phyloP scores from a whole-genome alignment of 164 flowering plant species.

The Taxillus chinensis region DNA sequence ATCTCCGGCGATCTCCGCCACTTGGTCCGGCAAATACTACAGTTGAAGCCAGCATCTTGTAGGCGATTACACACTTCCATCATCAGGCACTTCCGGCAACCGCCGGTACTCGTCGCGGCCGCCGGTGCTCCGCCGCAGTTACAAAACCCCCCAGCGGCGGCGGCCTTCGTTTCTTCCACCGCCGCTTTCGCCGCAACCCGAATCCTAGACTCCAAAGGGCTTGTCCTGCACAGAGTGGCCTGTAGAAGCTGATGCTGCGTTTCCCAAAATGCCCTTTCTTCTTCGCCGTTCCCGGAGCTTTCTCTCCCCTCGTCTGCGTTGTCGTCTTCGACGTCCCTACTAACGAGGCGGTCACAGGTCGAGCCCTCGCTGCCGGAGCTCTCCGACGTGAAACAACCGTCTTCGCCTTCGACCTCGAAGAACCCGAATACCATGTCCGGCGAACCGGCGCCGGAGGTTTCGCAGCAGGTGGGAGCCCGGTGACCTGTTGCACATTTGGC shows the following conservation, averaged over 20 bases:
- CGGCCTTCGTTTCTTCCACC: conserved; percentile 25
- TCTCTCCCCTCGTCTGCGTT: conserved; percentile 20
- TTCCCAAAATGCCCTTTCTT: conserved; percentile 42
- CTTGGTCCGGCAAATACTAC: conserved; percentile 64
- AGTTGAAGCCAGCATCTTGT: conserved; percentile 37
- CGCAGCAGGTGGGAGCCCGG: background rate
- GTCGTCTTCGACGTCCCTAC: background rate
- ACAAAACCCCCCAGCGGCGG: conserved; percentile 34
- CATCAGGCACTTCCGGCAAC: conserved; percentile 56
- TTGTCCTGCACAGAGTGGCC: conserved; percentile 40
- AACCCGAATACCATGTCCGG: conserved; percentile 43
- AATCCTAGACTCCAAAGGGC: conserved; percentile 49
- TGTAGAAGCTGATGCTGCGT: conserved; percentile 33
- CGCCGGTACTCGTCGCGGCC: conserved; percentile 14
- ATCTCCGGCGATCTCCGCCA: conserved; percentile 64
- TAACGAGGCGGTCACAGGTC: background rate
- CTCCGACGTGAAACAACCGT: conserved; percentile 7
- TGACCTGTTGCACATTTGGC: conserved; percentile 14
- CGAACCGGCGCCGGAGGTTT: conserved; percentile 18
- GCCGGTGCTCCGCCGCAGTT: conserved; percentile 14
- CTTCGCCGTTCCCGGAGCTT: conserved; percentile 11
- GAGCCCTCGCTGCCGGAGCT: conserved; percentile 5
- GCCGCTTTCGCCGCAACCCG: conserved; percentile 47
- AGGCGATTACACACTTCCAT: conserved; percentile 38
- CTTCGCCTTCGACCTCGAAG: conserved; percentile 16